A percentile compares a stretch with the other conserved stretches of the same genome.
Evolutionary conservation across 495 filamentous ascomycete species (phyloP).

Genomic region (Aspergillus haitiensis): DNA sequence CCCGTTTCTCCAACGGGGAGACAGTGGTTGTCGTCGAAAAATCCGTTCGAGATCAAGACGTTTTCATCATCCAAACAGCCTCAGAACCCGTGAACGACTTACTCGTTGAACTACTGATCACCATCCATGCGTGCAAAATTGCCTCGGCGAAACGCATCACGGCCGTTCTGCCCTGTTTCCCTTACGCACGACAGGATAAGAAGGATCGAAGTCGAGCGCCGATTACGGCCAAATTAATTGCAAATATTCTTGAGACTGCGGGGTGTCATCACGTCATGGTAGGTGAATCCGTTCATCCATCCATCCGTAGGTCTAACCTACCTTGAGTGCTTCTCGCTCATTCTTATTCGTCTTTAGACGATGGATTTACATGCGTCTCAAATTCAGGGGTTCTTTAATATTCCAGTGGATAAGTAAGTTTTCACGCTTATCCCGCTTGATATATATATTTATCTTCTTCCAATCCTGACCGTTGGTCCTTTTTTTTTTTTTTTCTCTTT

Average conservation of each 20-base stretch:
- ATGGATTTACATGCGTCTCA: conserved; percentile 86
- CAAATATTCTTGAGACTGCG: conserved; percentile 54
- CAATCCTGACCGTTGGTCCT: no score
- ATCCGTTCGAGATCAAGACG: conserved; percentile 83
- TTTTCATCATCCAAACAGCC: conserved; percentile 82
- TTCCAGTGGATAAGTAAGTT: conserved; percentile 64
- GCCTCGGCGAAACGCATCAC: conserved; percentile 79
- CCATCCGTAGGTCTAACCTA: no score
- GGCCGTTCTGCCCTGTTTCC: conserved; percentile 83
- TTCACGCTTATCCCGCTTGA: no score
- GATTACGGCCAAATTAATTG: conserved; percentile 35
- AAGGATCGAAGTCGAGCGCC: conserved; percentile 24
- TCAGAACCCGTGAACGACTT: conserved; percentile 79
- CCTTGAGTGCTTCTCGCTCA: neutral
- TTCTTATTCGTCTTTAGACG: conserved; percentile 39
- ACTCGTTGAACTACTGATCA: conserved; percentile 83
- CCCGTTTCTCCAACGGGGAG: conserved; percentile 79
- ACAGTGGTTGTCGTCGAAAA: conserved; percentile 81
- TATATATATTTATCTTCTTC: no score
- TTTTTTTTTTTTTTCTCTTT: no score
- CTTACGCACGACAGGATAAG: conserved; percentile 68
- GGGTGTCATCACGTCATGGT: conserved; percentile 80
- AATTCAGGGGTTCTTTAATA: conserved; percentile 90
- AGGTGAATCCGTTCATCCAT: neutral
- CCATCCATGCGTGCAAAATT: conserved; percentile 82